Percentiles rank a stretch among this genome's conserved stretches.
Conservation (phyloP, 1,139 yeast genomes). For the Fermentozyma sake region DNA sequence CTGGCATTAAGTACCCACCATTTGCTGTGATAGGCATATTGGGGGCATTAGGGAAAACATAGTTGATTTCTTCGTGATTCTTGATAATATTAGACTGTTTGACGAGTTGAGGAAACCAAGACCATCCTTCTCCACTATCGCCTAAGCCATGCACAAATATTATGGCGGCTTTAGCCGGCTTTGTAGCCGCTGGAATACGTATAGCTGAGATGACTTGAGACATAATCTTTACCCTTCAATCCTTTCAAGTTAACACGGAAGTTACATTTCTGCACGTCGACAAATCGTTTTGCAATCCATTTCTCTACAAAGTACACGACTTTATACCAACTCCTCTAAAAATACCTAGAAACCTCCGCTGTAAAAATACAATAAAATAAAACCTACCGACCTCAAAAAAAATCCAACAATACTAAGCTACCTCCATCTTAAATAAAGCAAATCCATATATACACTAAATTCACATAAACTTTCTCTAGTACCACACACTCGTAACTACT, state of each 20-base stretch:
- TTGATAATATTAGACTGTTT: slow-evolving; percentile 39
- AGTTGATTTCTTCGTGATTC: slow-evolving; percentile 58
- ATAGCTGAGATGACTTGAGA: slow-evolving; percentile 23
- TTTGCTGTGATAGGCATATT: slow-evolving; percentile 61
- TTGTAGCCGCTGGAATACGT: slow-evolving; percentile 42
- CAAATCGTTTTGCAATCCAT: too few species aligned
- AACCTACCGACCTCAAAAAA: too few species aligned
- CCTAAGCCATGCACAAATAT: slow-evolving; percentile 91
- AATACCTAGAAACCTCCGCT: slow-evolving; percentile 5
- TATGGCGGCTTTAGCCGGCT: slow-evolving; percentile 49
- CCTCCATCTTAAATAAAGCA: too few species aligned
- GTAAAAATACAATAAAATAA: slow-evolving; percentile 1
- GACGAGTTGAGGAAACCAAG: slow-evolving; percentile 57
- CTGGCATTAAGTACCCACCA: slow-evolving; percentile 67
- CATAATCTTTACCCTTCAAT: too few species aligned
- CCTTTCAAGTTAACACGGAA: too few species aligned
- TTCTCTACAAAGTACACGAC: too few species aligned
- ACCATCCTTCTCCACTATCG: slow-evolving; percentile 88
- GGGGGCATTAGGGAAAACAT: slow-evolving; percentile 90
- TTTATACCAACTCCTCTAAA: slow-evolving; percentile 43
- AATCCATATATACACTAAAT: too few species aligned
- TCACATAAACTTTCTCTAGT: too few species aligned
- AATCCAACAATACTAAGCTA: too few species aligned
- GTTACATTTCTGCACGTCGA: slow-evolving; percentile 1
- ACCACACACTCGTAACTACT: too few species aligned